A percentile compares a stretch with the other conserved stretches of the same genome.
Evolutionary conservation across 371 early-diverging fungal species (phyloP).

Genomic region (Mucor mucedo): DNA sequence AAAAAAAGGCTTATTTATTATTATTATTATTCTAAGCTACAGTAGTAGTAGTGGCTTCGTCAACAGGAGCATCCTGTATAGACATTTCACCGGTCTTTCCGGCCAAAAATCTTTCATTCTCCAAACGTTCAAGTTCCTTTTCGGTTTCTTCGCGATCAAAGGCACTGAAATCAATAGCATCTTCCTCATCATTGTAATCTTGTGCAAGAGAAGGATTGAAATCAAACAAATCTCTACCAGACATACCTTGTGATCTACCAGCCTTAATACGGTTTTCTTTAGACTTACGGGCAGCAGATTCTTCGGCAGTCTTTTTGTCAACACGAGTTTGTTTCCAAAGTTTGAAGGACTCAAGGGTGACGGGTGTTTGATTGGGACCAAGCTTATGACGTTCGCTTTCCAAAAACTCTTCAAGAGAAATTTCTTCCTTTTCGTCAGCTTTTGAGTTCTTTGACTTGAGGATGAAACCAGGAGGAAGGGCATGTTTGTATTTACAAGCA

Average conservation of each 20-base stretch:
- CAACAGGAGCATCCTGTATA: conserved; percentile 21
- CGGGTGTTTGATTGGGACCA: conserved; percentile 92
- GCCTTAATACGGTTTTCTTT: conserved; percentile 93
- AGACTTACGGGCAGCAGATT: conserved; percentile 68
- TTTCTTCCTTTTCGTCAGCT: conserved; percentile 78
- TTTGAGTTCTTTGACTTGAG: conserved; percentile 88
- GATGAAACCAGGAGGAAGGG: conserved; percentile 97
- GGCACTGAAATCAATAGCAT: conserved; percentile 64
- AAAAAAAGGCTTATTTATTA: too few species aligned
- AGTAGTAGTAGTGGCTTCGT: too few species aligned
- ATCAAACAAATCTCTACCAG: conserved; percentile 97
- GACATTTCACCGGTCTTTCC: conserved; percentile 32
- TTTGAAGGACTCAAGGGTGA: conserved; percentile 93
- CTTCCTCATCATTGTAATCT: conserved; percentile 71
- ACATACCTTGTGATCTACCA: conserved; percentile 91
- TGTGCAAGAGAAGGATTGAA: conserved; percentile 92
- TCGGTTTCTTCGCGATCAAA: conserved; percentile 59
- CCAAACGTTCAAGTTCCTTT: conserved; percentile 46
- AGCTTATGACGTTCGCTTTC: conserved; percentile 97
- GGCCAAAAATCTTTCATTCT: conserved; percentile 38
- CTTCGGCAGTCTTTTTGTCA: conserved; percentile 75
- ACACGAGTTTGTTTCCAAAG: conserved; percentile 95
- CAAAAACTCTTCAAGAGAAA: conserved; percentile 95
- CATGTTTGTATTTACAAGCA: conserved; percentile 95
- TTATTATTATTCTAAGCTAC: too few species aligned